phyloP scores from a whole-genome alignment of 2,329 filamentous ascomycete species.

The Epichloe festucae region DNA sequence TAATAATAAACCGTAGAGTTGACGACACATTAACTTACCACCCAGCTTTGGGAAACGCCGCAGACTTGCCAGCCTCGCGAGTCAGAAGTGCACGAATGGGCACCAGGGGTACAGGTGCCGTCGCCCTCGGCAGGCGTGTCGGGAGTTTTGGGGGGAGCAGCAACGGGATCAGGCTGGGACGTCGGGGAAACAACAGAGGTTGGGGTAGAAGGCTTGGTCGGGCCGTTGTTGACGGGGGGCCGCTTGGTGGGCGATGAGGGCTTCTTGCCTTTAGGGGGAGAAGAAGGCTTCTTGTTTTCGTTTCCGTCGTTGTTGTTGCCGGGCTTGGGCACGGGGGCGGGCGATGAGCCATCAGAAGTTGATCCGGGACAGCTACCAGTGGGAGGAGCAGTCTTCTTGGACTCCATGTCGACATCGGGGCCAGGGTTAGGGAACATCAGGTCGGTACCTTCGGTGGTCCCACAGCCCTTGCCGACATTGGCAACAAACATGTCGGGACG shows the following conservation, averaged over 20 bases:
- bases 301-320: not conserved
- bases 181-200: not conserved
- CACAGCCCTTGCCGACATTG: constrained; percentile 51
- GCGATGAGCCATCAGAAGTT: not conserved
- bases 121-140: not conserved
- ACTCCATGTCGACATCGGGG: constrained; percentile 31
- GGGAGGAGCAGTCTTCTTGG: constrained; percentile 23
- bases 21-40: not conserved
- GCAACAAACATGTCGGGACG: constrained; percentile 60
- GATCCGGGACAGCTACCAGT: constrained; percentile 17
- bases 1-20: not conserved
- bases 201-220: not conserved
- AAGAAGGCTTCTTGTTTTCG: not conserved
- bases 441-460: constrained; percentile 42
- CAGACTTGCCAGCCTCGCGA: not conserved
- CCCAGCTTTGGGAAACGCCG: not conserved
- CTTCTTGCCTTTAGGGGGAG: not conserved
- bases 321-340: not conserved
- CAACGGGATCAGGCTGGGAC: not conserved
- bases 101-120: not conserved
- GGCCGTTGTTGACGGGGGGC: not conserved
- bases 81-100: constrained; percentile 1
- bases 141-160: not conserved
- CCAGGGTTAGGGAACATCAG: constrained; percentile 56
- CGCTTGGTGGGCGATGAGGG: not conserved